Evolutionary conservation across 2,329 filamentous ascomycete genomes (phyloP).

Genomic region (Xylariales sp.): DNA sequence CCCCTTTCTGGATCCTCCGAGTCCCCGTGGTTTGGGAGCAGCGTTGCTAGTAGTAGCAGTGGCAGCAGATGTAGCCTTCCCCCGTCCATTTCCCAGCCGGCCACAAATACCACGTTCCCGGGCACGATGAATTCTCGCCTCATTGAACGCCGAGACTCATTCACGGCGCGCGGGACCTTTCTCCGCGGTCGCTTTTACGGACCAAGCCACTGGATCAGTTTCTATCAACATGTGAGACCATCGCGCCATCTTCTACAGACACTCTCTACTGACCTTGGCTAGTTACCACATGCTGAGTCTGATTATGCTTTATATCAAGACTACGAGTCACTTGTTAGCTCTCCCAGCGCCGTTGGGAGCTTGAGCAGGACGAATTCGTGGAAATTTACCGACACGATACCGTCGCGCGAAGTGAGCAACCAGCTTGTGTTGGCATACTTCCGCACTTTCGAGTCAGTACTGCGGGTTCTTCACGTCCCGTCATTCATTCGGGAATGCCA

Average conservation of each 20-base stretch:
- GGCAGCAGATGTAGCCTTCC: neutral
- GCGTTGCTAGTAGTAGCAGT: neutral
- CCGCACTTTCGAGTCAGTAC: conserved; percentile 2
- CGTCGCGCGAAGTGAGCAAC: conserved; percentile 1
- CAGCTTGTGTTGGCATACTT: conserved; percentile 1
- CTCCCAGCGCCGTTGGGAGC: neutral
- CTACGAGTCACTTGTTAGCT: neutral
- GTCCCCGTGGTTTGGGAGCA: neutral
- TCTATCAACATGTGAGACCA: conserved; percentile 5
- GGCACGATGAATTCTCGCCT: neutral
- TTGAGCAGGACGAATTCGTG: neutral
- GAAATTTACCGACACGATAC: neutral
- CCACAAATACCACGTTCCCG: neutral
- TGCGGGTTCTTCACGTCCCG: neutral
- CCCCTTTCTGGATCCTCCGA: neutral
- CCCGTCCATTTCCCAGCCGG: neutral
- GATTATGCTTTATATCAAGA: conserved; percentile 1
- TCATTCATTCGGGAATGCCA: conserved; percentile 5
- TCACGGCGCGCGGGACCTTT: neutral
- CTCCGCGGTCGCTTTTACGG: neutral
- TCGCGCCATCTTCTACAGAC: neutral
- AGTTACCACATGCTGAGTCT: conserved; percentile 2
- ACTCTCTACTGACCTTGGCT: neutral
- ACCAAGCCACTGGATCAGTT: neutral
- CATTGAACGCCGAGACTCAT: conserved; percentile 2